Conservation (phyloP, 2,329 filamentous ascomycete genomes). For the Fusarium sp. region DNA sequence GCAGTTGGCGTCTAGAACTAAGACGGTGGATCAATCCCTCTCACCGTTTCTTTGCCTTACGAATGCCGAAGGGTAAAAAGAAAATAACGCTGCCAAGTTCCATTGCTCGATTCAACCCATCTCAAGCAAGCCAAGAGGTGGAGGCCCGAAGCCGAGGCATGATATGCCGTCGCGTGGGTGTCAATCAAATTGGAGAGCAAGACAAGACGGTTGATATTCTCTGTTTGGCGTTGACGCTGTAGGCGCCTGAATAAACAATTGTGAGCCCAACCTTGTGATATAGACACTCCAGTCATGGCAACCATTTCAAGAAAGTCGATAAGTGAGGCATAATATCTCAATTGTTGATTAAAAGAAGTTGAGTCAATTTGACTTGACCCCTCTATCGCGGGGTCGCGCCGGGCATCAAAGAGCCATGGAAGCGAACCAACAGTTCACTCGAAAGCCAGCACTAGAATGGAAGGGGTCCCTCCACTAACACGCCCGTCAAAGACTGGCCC, state of each 20-base stretch:
- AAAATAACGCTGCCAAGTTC: constrained; percentile 8
- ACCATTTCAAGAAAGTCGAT: neutral
- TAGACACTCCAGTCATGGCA: constrained; percentile 8
- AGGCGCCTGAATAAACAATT: neutral
- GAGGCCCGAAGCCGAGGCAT: constrained; percentile 15
- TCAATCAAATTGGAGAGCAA: constrained; percentile 20
- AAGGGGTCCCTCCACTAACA: constrained; percentile 20
- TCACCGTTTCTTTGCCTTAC: constrained; percentile 22
- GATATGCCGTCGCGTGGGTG: neutral
- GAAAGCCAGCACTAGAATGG: neutral
- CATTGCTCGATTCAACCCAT: neutral
- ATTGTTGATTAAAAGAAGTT: constrained; percentile 6
- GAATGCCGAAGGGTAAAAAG: constrained; percentile 22
- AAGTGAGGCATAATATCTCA: constrained; percentile 26
- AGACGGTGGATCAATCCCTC: constrained; percentile 25
- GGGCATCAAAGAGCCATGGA: neutral
- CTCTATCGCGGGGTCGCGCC: constrained; percentile 29
- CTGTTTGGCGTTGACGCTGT: constrained; percentile 1
- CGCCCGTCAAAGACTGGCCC: neutral
- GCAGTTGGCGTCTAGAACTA: neutral
- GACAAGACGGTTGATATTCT: neutral
- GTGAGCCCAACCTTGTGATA: constrained; percentile 1
- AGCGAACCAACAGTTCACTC: constrained; percentile 16
- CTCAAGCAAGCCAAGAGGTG: neutral
- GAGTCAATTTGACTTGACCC: constrained; percentile 26